Evolutionary conservation across 2,329 filamentous ascomycete species (phyloP), one percentile per base, ranked within the genome.

Genomic region (Penicillium sp.): DNA sequence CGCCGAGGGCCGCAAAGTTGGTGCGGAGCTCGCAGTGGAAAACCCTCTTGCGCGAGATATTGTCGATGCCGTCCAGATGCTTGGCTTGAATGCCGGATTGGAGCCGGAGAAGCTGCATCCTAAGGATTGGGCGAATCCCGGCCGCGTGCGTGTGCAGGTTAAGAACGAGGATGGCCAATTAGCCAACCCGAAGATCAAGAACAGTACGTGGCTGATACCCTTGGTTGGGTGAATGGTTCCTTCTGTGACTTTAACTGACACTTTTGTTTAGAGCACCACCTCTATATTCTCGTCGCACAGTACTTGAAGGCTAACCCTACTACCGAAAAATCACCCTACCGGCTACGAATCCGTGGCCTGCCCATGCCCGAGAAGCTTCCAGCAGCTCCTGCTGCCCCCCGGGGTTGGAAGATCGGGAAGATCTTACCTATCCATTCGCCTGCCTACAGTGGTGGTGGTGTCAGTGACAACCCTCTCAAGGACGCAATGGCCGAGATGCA

Each of bases 401-500:
- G 87, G 46, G 91, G 91, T 33, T 96, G 89, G 88, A 96, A 95
- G 75, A 84, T 97, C 69, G 82, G 82, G 54, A 82, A 80, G 52
- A 82, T 95, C 51, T 66, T 98, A 57, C 93, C 93, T 21, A 83
- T 94, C 56, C 85, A 95, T 64, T 94, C 87, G 55, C 83, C 90
- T 0, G 93, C 89, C 17, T 79, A 97, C 71, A 93, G 87, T 47
- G 93, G 93, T 8, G 93, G 93, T 10, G 93, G 93, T 32, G 88
- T 97, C 10, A 90, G 83, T 54, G 93, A 98, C 69, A 95, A 97
- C 64, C 81, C 96, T 54, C 83, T 97, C 64, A 88, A 93, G 75
- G 90, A 96, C 60, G 95, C 96, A 77, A 95, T 97, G 90, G 84
- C 83, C 63, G 88, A 94, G 73, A 95, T 97, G 88, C 75, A n/a